These are phyloP conservation scores for Ogataea saltuana DNA, from an alignment of 805 yeast genomes.

Conservation along the genomic window DNA sequence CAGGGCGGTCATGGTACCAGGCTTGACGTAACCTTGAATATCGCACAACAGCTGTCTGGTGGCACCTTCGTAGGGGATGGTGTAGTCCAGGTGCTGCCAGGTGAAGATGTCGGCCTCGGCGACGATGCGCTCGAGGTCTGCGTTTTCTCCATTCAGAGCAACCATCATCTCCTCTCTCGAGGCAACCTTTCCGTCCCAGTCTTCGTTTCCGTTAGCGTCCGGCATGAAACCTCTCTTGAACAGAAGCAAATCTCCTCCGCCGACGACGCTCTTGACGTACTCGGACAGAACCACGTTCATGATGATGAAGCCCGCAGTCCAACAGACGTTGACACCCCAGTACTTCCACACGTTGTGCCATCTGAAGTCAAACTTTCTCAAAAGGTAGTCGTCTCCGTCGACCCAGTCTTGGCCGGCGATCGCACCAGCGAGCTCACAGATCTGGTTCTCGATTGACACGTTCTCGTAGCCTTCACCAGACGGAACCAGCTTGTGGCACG, in stretches of 20 bases:
- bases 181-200: conserved; percentile 44
- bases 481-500: conserved; percentile 53
- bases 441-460: conserved; percentile 40
- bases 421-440: conserved; percentile 55
- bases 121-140: conserved; percentile 26
- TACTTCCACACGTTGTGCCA: conserved; percentile 49
- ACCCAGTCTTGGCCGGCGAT: conserved; percentile 31
- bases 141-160: conserved; percentile 25
- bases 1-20: conserved; percentile 58
- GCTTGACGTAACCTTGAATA: conserved; percentile 46
- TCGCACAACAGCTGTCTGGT: conserved; percentile 43
- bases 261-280: conserved; percentile 24
- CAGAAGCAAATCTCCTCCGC: conserved; percentile 37
- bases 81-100: conserved; percentile 65
- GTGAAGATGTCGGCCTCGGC: conserved; percentile 45
- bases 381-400: conserved; percentile 39
- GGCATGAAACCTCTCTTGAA: conserved; percentile 45
- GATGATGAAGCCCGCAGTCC: conserved; percentile 38
- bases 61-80: conserved; percentile 49
- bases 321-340: conserved; percentile 49
- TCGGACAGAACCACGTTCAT: conserved; percentile 31
- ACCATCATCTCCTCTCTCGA: conserved; percentile 28
- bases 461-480: conserved; percentile 54
- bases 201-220: conserved; percentile 32
- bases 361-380: conserved; percentile 36